Evolutionary conservation across 1,139 yeast genomes (phyloP), one percentile per base, ranked within the genome.

Genomic region (Blastobotrys illinoisensis): DNA sequence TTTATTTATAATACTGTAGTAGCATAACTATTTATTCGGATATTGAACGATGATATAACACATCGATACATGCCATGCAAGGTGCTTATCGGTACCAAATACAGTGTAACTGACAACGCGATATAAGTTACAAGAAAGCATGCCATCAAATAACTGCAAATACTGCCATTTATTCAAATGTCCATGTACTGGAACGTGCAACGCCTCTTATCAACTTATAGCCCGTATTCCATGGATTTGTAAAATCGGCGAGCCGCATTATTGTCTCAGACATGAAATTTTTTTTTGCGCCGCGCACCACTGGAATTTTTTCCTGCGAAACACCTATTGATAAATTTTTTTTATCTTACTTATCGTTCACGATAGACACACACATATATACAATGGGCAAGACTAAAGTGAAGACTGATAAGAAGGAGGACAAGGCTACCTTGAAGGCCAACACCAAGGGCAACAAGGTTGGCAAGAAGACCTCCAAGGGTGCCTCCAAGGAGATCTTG

Each of bases 371-470:
- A 44, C 21, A 51, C 46, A 57, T 18, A 57, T 18, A 49, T 32
- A 53, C 14, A 52, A 56, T 57, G 60, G 60, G 47, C 48, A 60
- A 52, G 49, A 57, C 57, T 43, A 54, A 53, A 43, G 46, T 26
- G 32, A 26, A 26, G 32, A 26, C 26, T 14, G 51, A 47, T 46
- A 51, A 52, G 26, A 52, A 55, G 48, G 59, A 49, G 36, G 54
- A 59, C 52, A 53, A 52, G 46, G 20, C 52, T 5, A 56, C 48
- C 19, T 9, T 52, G 44, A 53, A 53, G 52, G 61, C 63, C 23
- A 56, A 62, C 40, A 58, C 59, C 51, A 59, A 61, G 51, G 66
- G 61, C 45, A 55, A 69, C 58, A 65, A 64, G 59, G 64, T 62
- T 60, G 59, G 52, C 57, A 65, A 58, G 62, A 62, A 63, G 64